Percentiles rank a stretch among this genome's conserved stretches.
phyloP scores from a whole-genome alignment of 129 eudicot species.

The Tagetes erecta region DNA sequence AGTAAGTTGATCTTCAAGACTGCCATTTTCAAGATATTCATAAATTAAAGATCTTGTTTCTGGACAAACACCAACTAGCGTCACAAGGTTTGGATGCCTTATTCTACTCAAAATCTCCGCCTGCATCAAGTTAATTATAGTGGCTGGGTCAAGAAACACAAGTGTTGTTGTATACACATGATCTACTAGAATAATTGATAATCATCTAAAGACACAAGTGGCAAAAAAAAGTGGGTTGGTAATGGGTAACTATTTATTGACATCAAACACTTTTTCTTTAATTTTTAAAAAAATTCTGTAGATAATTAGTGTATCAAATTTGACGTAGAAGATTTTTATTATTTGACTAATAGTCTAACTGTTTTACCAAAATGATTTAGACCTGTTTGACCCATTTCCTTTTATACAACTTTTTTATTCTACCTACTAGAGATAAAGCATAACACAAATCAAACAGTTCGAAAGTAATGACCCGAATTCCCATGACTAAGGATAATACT shows the following conservation, averaged over 20 bases:
- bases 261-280: slow-evolving; percentile 7
- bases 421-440: neutral
- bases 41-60: slow-evolving; percentile 67
- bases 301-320: neutral
- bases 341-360: neutral
- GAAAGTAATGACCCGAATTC: neutral
- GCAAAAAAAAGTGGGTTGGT: neutral
- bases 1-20: slow-evolving; percentile 65
- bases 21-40: slow-evolving; percentile 76
- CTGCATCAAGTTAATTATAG: slow-evolving; percentile 39
- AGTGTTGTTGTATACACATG: slow-evolving; percentile 8
- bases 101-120: slow-evolving; percentile 62
- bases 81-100: slow-evolving; percentile 84
- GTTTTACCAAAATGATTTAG: neutral
- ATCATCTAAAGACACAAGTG: neutral
- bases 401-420: neutral
- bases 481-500: neutral
- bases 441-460: neutral
- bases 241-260: neutral
- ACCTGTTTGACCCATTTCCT: neutral
- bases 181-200: neutral
- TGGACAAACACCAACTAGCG: slow-evolving; percentile 76
- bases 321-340: neutral
- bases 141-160: slow-evolving; percentile 22
- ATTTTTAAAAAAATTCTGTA: neutral